Conservation (phyloP, 148 eudicot species). For the Chenopodium suecicum region DNA sequence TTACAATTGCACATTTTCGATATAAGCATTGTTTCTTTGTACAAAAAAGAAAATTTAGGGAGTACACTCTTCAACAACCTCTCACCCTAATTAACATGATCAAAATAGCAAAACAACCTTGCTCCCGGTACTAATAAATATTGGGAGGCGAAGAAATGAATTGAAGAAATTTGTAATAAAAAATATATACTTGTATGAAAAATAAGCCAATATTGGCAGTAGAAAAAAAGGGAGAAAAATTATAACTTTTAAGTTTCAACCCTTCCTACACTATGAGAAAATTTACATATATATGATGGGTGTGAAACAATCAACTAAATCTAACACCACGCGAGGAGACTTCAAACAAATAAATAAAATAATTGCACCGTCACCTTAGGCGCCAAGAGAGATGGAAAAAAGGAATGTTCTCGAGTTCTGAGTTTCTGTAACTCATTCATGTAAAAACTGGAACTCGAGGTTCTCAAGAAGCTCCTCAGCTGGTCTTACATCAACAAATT, state of each 20-base stretch:
- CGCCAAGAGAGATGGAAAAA: conserved; percentile 13
- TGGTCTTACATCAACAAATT: conserved; percentile 73
- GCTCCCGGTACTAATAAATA: conserved; percentile 21
- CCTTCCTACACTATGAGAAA: conserved; percentile 22
- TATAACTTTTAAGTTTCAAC: conserved; percentile 9
- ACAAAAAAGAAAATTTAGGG: conserved; percentile 19
- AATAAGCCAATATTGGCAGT: not conserved
- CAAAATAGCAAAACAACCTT: conserved; percentile 1
- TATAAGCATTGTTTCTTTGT: conserved; percentile 27
- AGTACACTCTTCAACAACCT: conserved; percentile 11
- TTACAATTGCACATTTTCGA: conserved; percentile 24
- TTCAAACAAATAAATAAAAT: conserved; percentile 38
- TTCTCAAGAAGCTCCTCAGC: conserved; percentile 76
- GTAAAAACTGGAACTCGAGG: conserved; percentile 92
- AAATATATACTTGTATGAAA: not conserved
- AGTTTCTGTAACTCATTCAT: conserved; percentile 50
- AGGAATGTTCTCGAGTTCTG: conserved; percentile 11
- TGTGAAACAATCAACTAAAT: conserved; percentile 28
- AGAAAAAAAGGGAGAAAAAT: conserved; percentile 16
- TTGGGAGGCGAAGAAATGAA: conserved; percentile 26
- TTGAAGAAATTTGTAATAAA: conserved; percentile 6
- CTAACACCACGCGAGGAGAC: conserved; percentile 30
- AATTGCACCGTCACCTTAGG: conserved; percentile 22
- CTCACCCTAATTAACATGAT: not conserved
- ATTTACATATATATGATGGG: conserved; percentile 36